Evolutionary conservation across 1,139 yeast species (phyloP), one percentile per base, ranked within the genome.

Genomic region (Taiozyma sp.): DNA sequence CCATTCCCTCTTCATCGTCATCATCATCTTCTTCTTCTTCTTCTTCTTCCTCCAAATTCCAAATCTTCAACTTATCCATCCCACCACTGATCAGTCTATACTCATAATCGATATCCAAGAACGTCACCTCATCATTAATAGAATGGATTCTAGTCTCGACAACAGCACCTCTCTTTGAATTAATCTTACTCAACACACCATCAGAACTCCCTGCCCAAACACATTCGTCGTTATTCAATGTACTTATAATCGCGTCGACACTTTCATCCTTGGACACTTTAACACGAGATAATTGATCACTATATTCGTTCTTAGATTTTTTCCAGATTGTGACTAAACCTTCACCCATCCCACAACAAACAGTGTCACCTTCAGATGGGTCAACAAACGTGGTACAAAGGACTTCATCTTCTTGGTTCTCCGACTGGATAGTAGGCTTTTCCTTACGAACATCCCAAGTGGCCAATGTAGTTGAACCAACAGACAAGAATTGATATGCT

Each of bases 301-400:
- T 76, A 60, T 85, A 77, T 45, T 74, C 73, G 62, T 85, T 86
- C 64, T 80, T 80, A 42, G 79, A 74, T 43, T 85, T 81, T 58
- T 81, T 83, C 99, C 98, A 93, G n/a, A 87, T 74, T 0, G 98
- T 89, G 7, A 89, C 76, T n/a, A 89, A 79, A 3, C 98, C 98
- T 64, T 87, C 95, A 3, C 96, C 91, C 82, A 90, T 91, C 46
- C 90, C 91, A 61, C 91, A 83, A 0, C 86, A 87, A 3, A 83
- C 82, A 3, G 79, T 73, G 43, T 84, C 89, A 53, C 80, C 84
- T 40, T 77, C 78, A 26, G 75, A 73, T n/a, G 78, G 81, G 55
- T 84, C 87, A 0, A 85, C 78, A 68, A 79, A 84, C 46, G 88
- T 74, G 65, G 90, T 86, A 46, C 93, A 76, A 47, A 91, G 69